These are phyloP conservation scores for Neurospora sp. DNA, from an alignment of 495 filamentous ascomycete genomes.

Conservation along the genomic window DNA sequence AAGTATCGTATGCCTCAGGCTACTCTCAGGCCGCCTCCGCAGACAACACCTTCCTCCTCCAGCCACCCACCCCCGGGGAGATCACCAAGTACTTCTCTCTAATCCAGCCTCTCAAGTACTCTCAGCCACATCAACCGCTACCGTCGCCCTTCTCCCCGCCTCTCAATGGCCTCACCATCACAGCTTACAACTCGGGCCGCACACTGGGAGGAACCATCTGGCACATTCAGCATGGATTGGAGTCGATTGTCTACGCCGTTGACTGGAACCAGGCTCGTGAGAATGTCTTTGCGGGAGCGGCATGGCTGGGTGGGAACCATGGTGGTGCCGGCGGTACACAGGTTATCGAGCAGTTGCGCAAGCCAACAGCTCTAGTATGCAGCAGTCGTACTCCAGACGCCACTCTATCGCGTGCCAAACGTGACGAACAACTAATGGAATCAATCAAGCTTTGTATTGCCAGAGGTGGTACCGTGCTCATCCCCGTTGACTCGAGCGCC, in stretches of 20 bases:
- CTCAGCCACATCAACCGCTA: slow-evolving; percentile 82
- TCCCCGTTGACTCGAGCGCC: slow-evolving; percentile 91
- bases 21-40: slow-evolving; percentile 40
- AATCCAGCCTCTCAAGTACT: slow-evolving; percentile 95
- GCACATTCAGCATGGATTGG: slow-evolving; percentile 95
- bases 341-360: slow-evolving; percentile 83
- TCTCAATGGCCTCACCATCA: slow-evolving; percentile 85
- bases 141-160: slow-evolving; percentile 80
- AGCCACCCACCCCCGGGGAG: slow-evolving; percentile 73
- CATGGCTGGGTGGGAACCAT: slow-evolving; percentile 78
- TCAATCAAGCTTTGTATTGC: slow-evolving; percentile 67
- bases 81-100: slow-evolving; percentile 84
- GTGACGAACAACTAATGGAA: slow-evolving; percentile 76
- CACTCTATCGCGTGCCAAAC: slow-evolving; percentile 55
- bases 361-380: slow-evolving; percentile 88
- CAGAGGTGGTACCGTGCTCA: slow-evolving; percentile 85
- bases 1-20: slow-evolving; percentile 42
- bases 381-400: slow-evolving; percentile 71
- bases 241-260: slow-evolving; percentile 94
- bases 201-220: slow-evolving; percentile 96
- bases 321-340: slow-evolving; percentile 62
- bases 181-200: slow-evolving; percentile 93
- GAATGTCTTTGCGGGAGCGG: slow-evolving; percentile 84
- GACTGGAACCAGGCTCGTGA: slow-evolving; percentile 96
- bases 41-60: slow-evolving; percentile 55